phyloP scores from a whole-genome alignment of 2,329 filamentous ascomycete genomes.

The Aspergillus oerlinghausenensis region DNA sequence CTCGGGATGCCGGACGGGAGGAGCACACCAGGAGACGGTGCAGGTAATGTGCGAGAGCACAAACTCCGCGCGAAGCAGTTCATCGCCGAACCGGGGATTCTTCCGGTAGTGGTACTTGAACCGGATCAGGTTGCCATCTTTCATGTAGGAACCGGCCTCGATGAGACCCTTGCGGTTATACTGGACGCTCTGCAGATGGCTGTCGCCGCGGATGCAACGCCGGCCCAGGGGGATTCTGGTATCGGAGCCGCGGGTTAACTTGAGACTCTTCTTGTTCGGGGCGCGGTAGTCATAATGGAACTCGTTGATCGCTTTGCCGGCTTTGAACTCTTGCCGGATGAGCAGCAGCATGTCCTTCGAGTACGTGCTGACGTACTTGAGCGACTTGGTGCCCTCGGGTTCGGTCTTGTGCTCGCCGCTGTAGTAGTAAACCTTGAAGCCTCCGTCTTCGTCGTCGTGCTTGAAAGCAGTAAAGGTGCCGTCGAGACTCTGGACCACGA shows the following conservation, averaged over 20 bases:
- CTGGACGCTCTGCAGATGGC: conserved; percentile 44
- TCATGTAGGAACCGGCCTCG: conserved; percentile 50
- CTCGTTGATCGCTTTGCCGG: conserved; percentile 40
- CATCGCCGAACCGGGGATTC: conserved; percentile 50
- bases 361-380: conserved; percentile 48
- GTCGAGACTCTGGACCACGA: conserved; percentile 46
- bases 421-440: conserved; percentile 39
- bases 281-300: conserved; percentile 47
- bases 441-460: conserved; percentile 34
- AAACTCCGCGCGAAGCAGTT: conserved; percentile 54
- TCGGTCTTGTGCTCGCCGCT: conserved; percentile 42
- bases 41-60: conserved; percentile 50
- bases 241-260: conserved; percentile 19
- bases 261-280: conserved; percentile 22
- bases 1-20: conserved; percentile 47
- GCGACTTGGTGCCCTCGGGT: conserved; percentile 38
- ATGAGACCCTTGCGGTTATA: conserved; percentile 53
- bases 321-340: conserved; percentile 44
- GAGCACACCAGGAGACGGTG: conserved; percentile 52
- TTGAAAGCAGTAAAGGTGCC: conserved; percentile 49
- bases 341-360: conserved; percentile 43
- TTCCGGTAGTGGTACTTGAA: conserved; percentile 55
- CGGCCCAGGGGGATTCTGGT: conserved; percentile 43
- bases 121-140: conserved; percentile 48
- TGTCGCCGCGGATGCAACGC: conserved; percentile 44